Base-by-base conservation (phyloP, 164 flowering plant genomes). In the Paratinospora sagittata region DNA sequence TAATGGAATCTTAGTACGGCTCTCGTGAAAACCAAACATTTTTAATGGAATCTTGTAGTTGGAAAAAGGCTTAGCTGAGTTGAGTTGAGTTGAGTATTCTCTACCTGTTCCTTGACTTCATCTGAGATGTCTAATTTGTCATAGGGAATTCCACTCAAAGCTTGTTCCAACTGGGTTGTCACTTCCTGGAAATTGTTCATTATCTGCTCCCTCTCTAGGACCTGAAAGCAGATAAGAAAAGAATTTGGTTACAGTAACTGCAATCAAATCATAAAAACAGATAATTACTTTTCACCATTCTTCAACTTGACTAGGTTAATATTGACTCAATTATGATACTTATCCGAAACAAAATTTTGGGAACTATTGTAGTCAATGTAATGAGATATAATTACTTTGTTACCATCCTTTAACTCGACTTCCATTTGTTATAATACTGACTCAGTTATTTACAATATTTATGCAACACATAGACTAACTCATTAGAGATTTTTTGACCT, bases 101-200 rank as follows among this genome's bases (percentile, higher is more conserved):
- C n/a, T n/a, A 92, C 98, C 97, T 94, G 98, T 74, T 94, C 97
- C 76, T 85, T 87, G 62, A 92, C 93, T 88, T 94, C 98, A 78
- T 94, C 97, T 27, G 97, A 88, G 78, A 94, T 89, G 77, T 89
- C 96, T 73, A 94, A 90, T 64, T 83, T 82, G 16, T 92, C 96
- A 78, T 74, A 81, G 63, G 85, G 78, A 75, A 92, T 82, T 78
- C 80, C 87, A 71, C 82, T 78, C 73, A 94, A 80, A 77, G 97
- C 91, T 63, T 84, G 86, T 75, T 94, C 98, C 75, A 94, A 62
- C 11, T 76, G 82, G 71, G 83, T 62, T 33, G 96, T 88, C 76
- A 92, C 91, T 72, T 91, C 90, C 65, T 84, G 85, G 78, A 86
- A 89, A 76, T 79, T 84, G 19, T 72, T 82, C 88, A 85, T 83